These are phyloP conservation scores for Bretschneidera sinensis DNA, from an alignment of 345 rosid genomes.

Conservation along the genomic window DNA sequence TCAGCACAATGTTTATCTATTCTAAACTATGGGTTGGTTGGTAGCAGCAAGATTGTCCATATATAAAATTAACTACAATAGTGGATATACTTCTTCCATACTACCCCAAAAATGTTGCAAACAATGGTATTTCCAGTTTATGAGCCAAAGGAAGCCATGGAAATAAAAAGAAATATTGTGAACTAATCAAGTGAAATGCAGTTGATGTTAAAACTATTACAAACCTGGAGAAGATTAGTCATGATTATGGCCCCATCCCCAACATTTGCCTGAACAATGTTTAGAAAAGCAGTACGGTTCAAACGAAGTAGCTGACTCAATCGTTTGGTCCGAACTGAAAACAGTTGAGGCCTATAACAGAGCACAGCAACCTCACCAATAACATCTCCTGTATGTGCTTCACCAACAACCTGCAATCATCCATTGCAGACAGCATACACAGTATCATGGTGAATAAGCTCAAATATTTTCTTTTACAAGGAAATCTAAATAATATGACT, in stretches of 20 bases:
- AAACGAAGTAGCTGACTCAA: constrained; percentile 84
- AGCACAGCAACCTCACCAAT: constrained; percentile 80
- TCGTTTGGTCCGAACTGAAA: constrained; percentile 77
- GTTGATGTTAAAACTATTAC: not conserved
- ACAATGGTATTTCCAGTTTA: not conserved
- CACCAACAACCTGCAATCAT: constrained; percentile 51
- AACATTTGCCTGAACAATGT: constrained; percentile 72
- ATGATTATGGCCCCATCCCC: constrained; percentile 89
- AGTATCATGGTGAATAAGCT: not conserved
- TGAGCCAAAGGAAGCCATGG: not conserved
- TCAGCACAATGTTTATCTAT: too few relatives aligned
- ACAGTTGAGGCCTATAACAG: constrained; percentile 86
- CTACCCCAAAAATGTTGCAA: not conserved
- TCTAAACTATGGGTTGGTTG: too few relatives aligned
- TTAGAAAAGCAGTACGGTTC: constrained; percentile 67
- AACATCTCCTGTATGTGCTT: constrained; percentile 63
- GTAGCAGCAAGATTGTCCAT: not conserved
- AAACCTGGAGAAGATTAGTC: constrained; percentile 87
- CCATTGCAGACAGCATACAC: constrained; percentile 3
- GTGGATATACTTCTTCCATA: not conserved
- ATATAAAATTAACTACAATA: too few relatives aligned
- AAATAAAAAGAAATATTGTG: not conserved
- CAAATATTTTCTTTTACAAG: not conserved
- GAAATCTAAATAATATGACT: constrained; percentile 1
- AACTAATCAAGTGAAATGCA: not conserved